These are phyloP conservation scores for Pseudoneurospora amorphoporcata DNA, from an alignment of 495 filamentous ascomycete genomes.

Conservation along the genomic window DNA sequence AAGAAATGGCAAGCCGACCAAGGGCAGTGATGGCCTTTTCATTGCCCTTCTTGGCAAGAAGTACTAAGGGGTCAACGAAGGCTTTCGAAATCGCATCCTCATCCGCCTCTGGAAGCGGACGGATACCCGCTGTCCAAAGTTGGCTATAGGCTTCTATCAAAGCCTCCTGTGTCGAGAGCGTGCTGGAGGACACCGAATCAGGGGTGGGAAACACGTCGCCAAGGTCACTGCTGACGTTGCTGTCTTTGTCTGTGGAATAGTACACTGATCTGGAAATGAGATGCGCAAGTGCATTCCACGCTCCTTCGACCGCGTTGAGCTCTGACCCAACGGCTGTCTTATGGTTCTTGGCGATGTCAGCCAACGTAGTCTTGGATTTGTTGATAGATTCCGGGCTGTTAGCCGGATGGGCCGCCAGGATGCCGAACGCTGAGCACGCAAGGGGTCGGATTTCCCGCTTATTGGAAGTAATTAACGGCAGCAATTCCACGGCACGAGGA, in stretches of 20 bases:
- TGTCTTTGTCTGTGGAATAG: conserved; percentile 5
- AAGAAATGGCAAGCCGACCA: conserved; percentile 53
- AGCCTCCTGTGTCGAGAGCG: conserved; percentile 26
- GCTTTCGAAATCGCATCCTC: conserved; percentile 5
- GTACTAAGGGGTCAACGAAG: conserved; percentile 48
- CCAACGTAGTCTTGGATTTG: conserved; percentile 4
- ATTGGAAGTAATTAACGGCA: conserved; percentile 55
- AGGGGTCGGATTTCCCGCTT: conserved; percentile 50
- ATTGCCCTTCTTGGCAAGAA: conserved; percentile 65
- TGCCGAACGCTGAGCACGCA: conserved; percentile 63
- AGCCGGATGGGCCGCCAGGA: conserved; percentile 57
- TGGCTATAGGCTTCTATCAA: conserved; percentile 61
- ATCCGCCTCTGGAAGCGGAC: background rate
- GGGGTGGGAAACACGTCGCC: conserved; percentile 13
- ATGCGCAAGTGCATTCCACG: conserved; percentile 21
- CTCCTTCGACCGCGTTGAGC: conserved; percentile 27
- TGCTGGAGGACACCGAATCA: conserved; percentile 7
- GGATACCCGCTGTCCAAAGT: conserved; percentile 56
- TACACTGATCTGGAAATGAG: conserved; percentile 19
- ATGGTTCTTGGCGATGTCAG: conserved; percentile 9
- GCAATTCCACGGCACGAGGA: conserved; percentile 37
- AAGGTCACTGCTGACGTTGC: background rate
- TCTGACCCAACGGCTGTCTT: conserved; percentile 24
- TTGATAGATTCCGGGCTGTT: conserved; percentile 22
- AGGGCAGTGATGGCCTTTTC: conserved; percentile 70